A percentile compares a stretch with the other conserved stretches of the same genome.
These are phyloP conservation scores for Brassica incana DNA, from an alignment of 345 rosid genomes.

Conservation along the genomic window DNA sequence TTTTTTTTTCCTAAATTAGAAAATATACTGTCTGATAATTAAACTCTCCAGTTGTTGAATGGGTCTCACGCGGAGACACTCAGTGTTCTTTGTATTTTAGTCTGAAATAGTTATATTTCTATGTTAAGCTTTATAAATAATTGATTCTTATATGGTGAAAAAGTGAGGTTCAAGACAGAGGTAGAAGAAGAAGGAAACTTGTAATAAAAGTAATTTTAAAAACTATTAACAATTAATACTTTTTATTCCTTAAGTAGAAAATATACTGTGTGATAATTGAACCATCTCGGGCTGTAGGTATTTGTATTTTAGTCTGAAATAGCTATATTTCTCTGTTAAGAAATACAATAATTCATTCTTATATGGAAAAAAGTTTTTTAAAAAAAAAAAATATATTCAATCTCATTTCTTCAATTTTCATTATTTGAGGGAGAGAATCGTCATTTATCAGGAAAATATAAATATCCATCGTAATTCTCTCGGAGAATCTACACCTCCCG, in stretches of 20 bases:
- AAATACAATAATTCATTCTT: not conserved
- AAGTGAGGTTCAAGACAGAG: not conserved
- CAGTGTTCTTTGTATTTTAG: constrained; percentile 4
- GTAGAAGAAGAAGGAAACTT: not conserved
- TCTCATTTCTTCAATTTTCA: not conserved
- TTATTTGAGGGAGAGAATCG: constrained; percentile 10
- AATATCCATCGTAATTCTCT: constrained; percentile 28
- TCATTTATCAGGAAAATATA: not conserved
- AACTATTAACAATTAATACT: too few relatives aligned
- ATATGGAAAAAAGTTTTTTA: not conserved
- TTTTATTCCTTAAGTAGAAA: too few relatives aligned
- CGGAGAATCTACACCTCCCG: constrained; percentile 33
- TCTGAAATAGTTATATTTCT: not conserved
- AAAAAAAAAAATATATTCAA: not conserved
- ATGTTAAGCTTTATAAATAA: not conserved
- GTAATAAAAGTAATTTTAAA: not conserved
- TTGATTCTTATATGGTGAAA: not conserved
- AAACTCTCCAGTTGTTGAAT: not conserved
- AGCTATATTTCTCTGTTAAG: not conserved
- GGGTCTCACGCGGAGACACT: not conserved
- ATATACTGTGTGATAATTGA: too few relatives aligned
- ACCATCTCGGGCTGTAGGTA: not conserved
- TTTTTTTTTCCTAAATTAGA: not conserved
- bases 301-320: constrained; percentile 2
- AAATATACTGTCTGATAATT: not conserved